Percentiles rank a stretch among this genome's conserved stretches.
Evolutionary conservation across 78 protist species (phyloP).

Genomic region (Dictyostelium firmibasis): DNA sequence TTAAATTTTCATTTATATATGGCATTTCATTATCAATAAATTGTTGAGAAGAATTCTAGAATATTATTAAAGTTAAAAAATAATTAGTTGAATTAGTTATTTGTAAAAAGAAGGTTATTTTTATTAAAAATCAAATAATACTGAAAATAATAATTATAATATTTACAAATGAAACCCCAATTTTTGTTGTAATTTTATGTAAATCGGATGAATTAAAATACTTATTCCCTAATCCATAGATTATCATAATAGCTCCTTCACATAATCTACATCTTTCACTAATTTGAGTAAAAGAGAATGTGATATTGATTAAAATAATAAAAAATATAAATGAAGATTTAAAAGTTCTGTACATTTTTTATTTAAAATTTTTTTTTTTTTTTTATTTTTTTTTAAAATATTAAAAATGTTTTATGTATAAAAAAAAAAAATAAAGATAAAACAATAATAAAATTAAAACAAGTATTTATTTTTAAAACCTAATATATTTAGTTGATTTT

Average conservation of each 20-base stretch:
- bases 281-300: background rate
- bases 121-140: background rate
- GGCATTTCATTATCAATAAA: background rate
- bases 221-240: background rate
- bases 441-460: background rate
- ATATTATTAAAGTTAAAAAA: too few species aligned
- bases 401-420: too few species aligned
- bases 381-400: background rate
- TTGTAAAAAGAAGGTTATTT: too few species aligned
- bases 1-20: background rate
- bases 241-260: background rate
- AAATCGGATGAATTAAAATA: background rate
- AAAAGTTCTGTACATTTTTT: background rate
- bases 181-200: background rate
- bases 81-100: too few species aligned
- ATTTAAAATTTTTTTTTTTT: background rate
- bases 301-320: background rate
- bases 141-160: background rate
- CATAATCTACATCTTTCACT: background rate
- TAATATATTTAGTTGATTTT: background rate
- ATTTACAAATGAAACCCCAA: background rate
- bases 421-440: background rate
- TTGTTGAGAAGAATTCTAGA: background rate
- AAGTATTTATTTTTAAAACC: background rate
- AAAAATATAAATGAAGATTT: background rate